Evolutionary conservation across 441 rosid species (phyloP).

Genomic region (Arabidopsis hybrid): DNA sequence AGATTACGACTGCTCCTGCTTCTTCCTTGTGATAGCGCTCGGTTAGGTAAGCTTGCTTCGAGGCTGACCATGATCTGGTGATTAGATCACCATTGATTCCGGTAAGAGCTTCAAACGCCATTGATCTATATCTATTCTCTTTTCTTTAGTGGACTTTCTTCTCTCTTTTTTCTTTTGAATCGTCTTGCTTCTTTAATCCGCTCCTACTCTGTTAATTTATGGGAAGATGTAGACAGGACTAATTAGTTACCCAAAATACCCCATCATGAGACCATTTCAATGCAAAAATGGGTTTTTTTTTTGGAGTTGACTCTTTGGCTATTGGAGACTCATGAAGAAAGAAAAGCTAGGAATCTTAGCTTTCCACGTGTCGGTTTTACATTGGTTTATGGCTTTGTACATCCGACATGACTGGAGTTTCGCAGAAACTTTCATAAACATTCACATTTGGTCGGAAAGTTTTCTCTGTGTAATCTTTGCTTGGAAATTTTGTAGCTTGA

Average conservation of each 20-base stretch:
- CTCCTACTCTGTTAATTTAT: conserved; percentile 15
- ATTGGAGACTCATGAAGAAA: conserved; percentile 15
- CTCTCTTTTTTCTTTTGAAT: conserved; percentile 1
- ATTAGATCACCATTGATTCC: conserved; percentile 51
- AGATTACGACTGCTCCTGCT: conserved; percentile 29
- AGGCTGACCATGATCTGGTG: conserved; percentile 46
- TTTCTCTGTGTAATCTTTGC: conserved; percentile 11
- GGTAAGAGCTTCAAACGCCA: conserved; percentile 51
- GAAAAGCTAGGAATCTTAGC: conserved; percentile 2
- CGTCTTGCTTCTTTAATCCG: conserved; percentile 15
- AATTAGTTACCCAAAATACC: conserved; percentile 25
- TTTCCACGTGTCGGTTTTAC: conserved; percentile 11
- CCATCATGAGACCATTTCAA: background rate
- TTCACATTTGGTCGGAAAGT: background rate
- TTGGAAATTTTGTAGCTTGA: conserved; percentile 11
- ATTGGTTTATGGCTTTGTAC: conserved; percentile 1
- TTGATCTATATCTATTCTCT: conserved; percentile 24
- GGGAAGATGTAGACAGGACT: background rate
- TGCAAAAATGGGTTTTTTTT: too few species aligned
- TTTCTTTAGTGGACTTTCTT: conserved; percentile 7
- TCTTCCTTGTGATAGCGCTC: conserved; percentile 45
- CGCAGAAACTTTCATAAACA: conserved; percentile 24
- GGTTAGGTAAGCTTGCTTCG: conserved; percentile 48
- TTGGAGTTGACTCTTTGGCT: background rate
- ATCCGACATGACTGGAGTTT: conserved; percentile 29